phyloP scores from a whole-genome alignment of 768 basidiomycete species.

The Trametes elegans region DNA sequence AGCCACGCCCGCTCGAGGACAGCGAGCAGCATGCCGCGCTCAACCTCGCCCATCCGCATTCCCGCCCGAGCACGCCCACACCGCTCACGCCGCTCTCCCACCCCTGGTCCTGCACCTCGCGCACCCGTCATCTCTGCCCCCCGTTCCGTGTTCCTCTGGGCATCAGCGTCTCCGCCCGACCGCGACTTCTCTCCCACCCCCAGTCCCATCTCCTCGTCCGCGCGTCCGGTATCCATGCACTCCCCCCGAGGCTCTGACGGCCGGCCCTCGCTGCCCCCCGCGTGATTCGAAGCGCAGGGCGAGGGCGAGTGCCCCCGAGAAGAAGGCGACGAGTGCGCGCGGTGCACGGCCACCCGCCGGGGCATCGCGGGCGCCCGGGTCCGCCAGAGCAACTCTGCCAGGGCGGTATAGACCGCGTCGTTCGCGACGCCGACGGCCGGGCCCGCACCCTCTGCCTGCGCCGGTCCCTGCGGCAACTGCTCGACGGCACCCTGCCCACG shows the following conservation, averaged over 20 bases:
- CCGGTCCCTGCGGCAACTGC: background rate
- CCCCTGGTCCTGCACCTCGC: no score
- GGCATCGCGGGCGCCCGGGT: constrained; percentile 1
- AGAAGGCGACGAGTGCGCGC: background rate
- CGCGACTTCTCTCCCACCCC: background rate
- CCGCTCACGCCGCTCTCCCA: constrained; percentile 6
- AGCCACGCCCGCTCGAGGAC: constrained; percentile 30
- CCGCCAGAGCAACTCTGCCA: constrained; percentile 20
- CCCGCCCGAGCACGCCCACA: background rate
- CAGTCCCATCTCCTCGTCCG: background rate
- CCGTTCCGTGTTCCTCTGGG: background rate
- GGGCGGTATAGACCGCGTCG: constrained; percentile 19
- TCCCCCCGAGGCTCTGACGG: background rate
- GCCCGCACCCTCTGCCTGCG: background rate
- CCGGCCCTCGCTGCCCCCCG: background rate
- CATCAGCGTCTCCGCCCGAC: background rate
- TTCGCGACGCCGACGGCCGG: background rate
- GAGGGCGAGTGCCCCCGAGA: background rate
- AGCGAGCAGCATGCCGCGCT: constrained; percentile 28
- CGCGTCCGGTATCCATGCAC: background rate
- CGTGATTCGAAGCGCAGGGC: constrained; percentile 8
- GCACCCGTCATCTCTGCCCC: background rate
- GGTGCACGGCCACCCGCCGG: background rate
- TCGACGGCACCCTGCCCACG: background rate
- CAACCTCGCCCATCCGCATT: constrained; percentile 22